Percentiles rank a stretch among this genome's conserved stretches.
Conservation (phyloP, 805 yeast genomes). For the Candida ipomoeae region DNA sequence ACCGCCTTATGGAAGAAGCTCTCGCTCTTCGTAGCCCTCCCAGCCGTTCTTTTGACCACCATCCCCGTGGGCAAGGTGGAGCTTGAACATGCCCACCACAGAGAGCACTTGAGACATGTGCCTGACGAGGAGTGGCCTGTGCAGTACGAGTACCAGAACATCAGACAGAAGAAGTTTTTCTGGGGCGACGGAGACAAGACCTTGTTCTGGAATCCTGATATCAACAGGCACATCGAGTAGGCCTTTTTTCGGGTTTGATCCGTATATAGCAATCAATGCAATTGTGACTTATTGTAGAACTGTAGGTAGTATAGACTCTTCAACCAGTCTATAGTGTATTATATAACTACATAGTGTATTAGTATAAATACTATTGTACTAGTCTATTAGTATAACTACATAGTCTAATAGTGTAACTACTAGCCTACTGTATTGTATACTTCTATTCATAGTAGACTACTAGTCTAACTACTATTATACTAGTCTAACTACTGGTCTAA, state of each 20-base stretch:
- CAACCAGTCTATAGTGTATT: too few relatives aligned
- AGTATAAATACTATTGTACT: too few relatives aligned
- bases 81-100: constrained; percentile 85
- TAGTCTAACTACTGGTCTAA: too few relatives aligned
- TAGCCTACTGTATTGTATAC: too few relatives aligned
- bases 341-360: too few relatives aligned
- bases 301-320: too few relatives aligned
- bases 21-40: constrained; percentile 74
- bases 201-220: constrained; percentile 89
- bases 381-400: too few relatives aligned
- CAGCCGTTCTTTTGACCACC: constrained; percentile 73
- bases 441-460: too few relatives aligned
- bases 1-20: constrained; percentile 82
- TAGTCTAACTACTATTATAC: too few relatives aligned
- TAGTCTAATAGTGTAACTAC: too few relatives aligned
- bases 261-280: neutral
- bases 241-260: neutral
- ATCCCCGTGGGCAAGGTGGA: constrained; percentile 80
- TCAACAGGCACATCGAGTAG: constrained; percentile 74
- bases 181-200: constrained; percentile 99
- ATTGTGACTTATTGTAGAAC: neutral
- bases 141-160: constrained; percentile 87
- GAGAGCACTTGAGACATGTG: constrained; percentile 67
- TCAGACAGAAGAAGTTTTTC: constrained; percentile 84
- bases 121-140: constrained; percentile 91